Conservation (phyloP, 345 rosid species). For the Ceriops decandra region DNA sequence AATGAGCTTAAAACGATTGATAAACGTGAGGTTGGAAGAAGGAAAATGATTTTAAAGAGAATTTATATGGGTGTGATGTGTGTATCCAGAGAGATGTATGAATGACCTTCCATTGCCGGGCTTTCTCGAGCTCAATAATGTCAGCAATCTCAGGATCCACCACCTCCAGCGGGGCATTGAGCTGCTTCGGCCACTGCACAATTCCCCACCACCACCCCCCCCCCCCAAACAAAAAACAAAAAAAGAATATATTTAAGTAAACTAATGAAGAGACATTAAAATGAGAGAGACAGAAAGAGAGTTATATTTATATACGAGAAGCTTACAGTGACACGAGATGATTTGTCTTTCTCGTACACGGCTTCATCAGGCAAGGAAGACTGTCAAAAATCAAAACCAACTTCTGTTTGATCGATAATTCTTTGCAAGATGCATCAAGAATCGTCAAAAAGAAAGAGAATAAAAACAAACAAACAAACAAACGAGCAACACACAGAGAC, state of each 20-base stretch:
- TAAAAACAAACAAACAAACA: not conserved
- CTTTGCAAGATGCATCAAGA: not conserved
- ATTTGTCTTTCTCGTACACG: conserved; percentile 75
- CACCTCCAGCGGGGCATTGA: conserved; percentile 79
- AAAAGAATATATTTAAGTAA: not conserved
- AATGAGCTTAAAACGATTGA: too few species aligned
- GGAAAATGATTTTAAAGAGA: too few species aligned
- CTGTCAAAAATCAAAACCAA: conserved; percentile 29
- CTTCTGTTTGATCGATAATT: not conserved
- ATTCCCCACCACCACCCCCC: not conserved
- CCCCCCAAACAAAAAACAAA: not conserved
- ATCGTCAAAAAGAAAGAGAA: not conserved
- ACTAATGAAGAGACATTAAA: not conserved
- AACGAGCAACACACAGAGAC: not conserved
- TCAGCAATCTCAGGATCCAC: conserved; percentile 96
- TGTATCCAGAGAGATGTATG: not conserved
- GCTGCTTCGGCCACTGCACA: conserved; percentile 92
- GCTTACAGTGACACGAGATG: conserved; percentile 65
- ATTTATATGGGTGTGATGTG: too few species aligned
- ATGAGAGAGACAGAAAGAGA: not conserved
- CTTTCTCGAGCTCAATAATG: conserved; percentile 93
- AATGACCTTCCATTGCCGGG: conserved; percentile 95
- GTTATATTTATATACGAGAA: not conserved
- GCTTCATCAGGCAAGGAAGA: conserved; percentile 92
- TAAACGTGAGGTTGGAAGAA: too few species aligned